These are phyloP conservation scores for Gossypium rotundifolium DNA, from an alignment of 345 rosid species.

Conservation along the genomic window DNA sequence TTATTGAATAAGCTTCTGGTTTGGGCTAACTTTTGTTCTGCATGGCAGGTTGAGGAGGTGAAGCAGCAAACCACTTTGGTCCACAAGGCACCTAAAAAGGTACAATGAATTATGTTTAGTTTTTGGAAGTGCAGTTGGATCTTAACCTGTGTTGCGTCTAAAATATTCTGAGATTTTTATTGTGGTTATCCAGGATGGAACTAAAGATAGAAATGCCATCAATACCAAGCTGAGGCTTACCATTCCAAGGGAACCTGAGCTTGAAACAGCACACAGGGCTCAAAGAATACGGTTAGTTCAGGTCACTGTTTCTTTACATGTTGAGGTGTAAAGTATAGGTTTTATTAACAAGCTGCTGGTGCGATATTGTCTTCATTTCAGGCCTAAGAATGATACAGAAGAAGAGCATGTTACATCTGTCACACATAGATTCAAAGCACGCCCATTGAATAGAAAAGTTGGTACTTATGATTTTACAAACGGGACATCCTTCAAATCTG, in stretches of 20 bases:
- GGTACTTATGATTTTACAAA: conserved; percentile 20
- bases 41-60: conserved; percentile 52
- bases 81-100: conserved; percentile 81
- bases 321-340: background rate
- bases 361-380: conserved; percentile 33
- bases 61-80: conserved; percentile 53
- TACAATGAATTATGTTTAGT: conserved; percentile 7
- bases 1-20: background rate
- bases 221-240: conserved; percentile 53
- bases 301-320: conserved; percentile 10
- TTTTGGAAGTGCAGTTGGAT: background rate
- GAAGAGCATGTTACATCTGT: conserved; percentile 31
- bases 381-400: conserved; percentile 48
- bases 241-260: conserved; percentile 84
- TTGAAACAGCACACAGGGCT: conserved; percentile 82
- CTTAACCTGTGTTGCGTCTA: background rate
- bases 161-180: background rate
- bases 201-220: conserved; percentile 33
- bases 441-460: conserved; percentile 93
- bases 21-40: conserved; percentile 13
- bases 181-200: conserved; percentile 46
- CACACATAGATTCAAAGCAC: conserved; percentile 73
- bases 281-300: conserved; percentile 57
- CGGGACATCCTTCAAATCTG: background rate
- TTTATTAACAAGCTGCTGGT: conserved; percentile 7